Conservation (phyloP, 257 asterid species). For the Salvia rosmarinus region DNA sequence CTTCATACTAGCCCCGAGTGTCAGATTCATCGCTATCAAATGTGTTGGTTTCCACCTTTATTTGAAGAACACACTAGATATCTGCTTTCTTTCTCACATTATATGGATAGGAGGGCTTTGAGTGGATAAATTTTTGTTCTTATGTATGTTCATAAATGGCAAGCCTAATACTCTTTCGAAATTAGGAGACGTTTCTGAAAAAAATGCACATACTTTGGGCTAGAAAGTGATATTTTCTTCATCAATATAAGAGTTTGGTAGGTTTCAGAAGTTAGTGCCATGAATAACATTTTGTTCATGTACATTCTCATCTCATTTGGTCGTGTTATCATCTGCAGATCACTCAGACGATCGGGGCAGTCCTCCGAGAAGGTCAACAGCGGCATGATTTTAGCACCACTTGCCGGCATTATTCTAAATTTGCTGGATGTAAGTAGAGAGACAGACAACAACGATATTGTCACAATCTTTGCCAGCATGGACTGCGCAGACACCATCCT, state of each 20-base stretch:
- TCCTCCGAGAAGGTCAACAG: conserved; percentile 70
- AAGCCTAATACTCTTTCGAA: no score
- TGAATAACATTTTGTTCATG: neutral
- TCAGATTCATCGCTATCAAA: neutral
- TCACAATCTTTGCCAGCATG: conserved; percentile 78
- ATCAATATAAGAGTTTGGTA: neutral
- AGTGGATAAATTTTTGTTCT: neutral
- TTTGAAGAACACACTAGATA: neutral
- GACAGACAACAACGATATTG: conserved; percentile 53
- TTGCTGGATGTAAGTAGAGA: conserved; percentile 63
- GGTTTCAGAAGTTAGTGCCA: neutral
- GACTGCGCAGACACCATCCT: conserved; percentile 78
- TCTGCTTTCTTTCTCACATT: neutral
- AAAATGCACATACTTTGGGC: no score
- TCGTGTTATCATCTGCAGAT: conserved; percentile 45
- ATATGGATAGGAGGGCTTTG: neutral
- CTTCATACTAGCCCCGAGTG: neutral
- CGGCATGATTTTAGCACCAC: conserved; percentile 90
- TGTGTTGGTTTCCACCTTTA: neutral
- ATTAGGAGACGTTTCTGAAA: no score
- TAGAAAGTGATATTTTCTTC: neutral
- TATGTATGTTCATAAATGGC: no score
- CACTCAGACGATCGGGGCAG: conserved; percentile 76
- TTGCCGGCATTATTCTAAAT: conserved; percentile 85
- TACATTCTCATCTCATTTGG: conserved; percentile 19